phyloP scores from a whole-genome alignment of 768 basidiomycete genomes.

The Xanthoconium stramineum region DNA sequence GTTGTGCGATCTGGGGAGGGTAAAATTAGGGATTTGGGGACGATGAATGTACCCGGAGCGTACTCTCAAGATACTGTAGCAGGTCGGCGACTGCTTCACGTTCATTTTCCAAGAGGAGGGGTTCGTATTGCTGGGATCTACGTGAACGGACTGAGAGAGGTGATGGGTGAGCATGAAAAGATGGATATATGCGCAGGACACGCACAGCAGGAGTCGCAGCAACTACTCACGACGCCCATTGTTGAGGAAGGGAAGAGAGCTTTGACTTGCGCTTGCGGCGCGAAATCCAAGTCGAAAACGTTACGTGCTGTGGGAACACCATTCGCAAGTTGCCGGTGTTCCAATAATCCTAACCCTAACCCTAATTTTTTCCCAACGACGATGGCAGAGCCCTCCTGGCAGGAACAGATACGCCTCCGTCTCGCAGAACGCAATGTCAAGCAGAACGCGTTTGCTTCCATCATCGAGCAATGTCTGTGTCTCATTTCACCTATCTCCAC shows the following conservation, averaged over 20 bases:
- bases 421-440: slow-evolving; percentile 81
- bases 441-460: slow-evolving; percentile 74
- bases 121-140: slow-evolving; percentile 84
- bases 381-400: slow-evolving; percentile 86
- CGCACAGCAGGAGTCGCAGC: slow-evolving; percentile 83
- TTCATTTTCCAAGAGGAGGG: slow-evolving; percentile 86
- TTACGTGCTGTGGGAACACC: slow-evolving; percentile 23
- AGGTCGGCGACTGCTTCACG: slow-evolving; percentile 97
- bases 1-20: slow-evolving; percentile 72
- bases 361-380: slow-evolving; percentile 9
- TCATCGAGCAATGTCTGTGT: slow-evolving; percentile 91
- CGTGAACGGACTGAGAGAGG: slow-evolving; percentile 65
- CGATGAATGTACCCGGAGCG: slow-evolving; percentile 26
- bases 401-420: slow-evolving; percentile 74
- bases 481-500: background rate
- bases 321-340: slow-evolving; percentile 20
- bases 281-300: slow-evolving; percentile 14
- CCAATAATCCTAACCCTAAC: slow-evolving; percentile 23
- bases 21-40: background rate
- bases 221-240: slow-evolving; percentile 79
- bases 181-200: slow-evolving; percentile 15
- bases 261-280: slow-evolving; percentile 11
- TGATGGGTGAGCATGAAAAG: slow-evolving; percentile 13
- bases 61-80: slow-evolving; percentile 96
- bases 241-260: slow-evolving; percentile 2